phyloP scores from a whole-genome alignment of 371 early-diverging fungal species.

The Batkoa obscura region DNA sequence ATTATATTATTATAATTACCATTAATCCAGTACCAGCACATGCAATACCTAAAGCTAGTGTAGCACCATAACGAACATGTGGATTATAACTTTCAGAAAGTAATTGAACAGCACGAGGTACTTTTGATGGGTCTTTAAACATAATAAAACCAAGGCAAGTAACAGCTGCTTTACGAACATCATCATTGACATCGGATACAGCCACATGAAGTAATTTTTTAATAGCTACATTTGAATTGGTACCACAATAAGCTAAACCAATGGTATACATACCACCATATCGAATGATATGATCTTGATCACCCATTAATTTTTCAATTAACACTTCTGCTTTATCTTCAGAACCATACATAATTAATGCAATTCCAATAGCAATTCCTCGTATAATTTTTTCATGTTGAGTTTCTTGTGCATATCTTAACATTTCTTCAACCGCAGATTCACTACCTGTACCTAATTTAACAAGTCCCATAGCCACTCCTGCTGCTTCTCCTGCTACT shows the following conservation, averaged over 20 bases:
- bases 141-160: slow-evolving; percentile 93
- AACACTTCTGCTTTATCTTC: slow-evolving; percentile 81
- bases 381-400: slow-evolving; percentile 97
- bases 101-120: slow-evolving; percentile 91
- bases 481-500: slow-evolving; percentile 95
- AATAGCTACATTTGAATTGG: slow-evolving; percentile 91
- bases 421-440: slow-evolving; percentile 78
- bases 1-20: no score
- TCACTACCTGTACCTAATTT: slow-evolving; percentile 84
- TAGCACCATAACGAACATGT: slow-evolving; percentile 94
- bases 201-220: slow-evolving; percentile 86
- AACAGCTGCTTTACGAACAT: slow-evolving; percentile 96
- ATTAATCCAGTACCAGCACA: slow-evolving; percentile 81
- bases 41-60: slow-evolving; percentile 94
- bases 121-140: slow-evolving; percentile 74
- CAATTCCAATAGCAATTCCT: slow-evolving; percentile 81
- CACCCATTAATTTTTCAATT: slow-evolving; percentile 58
- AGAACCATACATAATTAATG: slow-evolving; percentile 87
- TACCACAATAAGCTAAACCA: slow-evolving; percentile 95
- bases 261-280: slow-evolving; percentile 93
- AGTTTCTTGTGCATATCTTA: slow-evolving; percentile 88
- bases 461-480: slow-evolving; percentile 91
- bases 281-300: slow-evolving; percentile 89
- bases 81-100: slow-evolving; percentile 96
- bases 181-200: slow-evolving; percentile 95